Evolutionary conservation across 1,284 basidiomycete genomes (phyloP).

Genomic region (Singerocomus inundabilis): DNA sequence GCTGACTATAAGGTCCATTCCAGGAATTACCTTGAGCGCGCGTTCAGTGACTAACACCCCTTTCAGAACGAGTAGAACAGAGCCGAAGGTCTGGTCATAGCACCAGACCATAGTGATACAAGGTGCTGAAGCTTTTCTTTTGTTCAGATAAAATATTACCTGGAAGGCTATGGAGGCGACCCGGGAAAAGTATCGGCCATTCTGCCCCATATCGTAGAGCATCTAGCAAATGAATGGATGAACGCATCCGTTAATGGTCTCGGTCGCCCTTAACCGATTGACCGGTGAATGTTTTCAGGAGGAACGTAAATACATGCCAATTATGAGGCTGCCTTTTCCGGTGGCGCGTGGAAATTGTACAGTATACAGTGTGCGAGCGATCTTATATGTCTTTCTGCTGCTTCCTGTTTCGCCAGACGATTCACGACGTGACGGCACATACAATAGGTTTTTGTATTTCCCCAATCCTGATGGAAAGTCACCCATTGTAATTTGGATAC

Average conservation of each 20-base stretch:
- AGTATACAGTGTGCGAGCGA: background rate
- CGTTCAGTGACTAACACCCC: background rate
- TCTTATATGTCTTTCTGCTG: too few relatives aligned
- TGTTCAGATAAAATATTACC: conserved; percentile 75
- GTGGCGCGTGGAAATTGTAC: too few relatives aligned
- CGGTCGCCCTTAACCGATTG: conserved; percentile 36
- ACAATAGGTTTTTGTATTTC: too few relatives aligned
- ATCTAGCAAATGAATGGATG: conserved; percentile 68
- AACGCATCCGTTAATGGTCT: conserved; percentile 58
- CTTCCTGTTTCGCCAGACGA: too few relatives aligned
- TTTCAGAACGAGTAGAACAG: conserved; percentile 78
- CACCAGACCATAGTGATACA: background rate
- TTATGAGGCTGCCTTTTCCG: background rate
- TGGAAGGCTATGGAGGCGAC: conserved; percentile 68
- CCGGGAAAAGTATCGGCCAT: conserved; percentile 42
- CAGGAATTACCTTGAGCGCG: background rate
- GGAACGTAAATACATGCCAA: background rate
- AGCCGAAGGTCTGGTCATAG: conserved; percentile 66
- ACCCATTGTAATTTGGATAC: too few relatives aligned
- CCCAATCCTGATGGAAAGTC: too few relatives aligned
- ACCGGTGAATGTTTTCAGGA: background rate
- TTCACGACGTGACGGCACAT: too few relatives aligned
- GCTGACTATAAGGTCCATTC: conserved; percentile 60
- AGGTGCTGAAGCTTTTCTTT: background rate
- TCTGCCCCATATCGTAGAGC: conserved; percentile 52